Base-by-base conservation (phyloP, 2,329 filamentous ascomycete species). In the Pseudogymnoascus sp. region DNA sequence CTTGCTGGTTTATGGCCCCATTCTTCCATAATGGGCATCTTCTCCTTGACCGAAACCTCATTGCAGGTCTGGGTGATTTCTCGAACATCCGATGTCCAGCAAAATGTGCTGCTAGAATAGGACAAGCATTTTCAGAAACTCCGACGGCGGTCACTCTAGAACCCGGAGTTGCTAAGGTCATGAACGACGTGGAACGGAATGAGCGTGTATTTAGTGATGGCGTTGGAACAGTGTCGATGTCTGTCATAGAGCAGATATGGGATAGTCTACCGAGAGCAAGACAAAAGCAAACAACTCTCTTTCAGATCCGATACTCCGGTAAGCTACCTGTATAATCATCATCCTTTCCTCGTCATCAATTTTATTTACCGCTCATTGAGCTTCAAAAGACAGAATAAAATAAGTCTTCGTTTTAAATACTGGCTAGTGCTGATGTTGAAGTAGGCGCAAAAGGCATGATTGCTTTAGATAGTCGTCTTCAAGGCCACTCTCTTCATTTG, bases 401-500 rank as follows among this genome's bases (percentile, higher is more conserved):
- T 50, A 28, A 47, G 23, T 15, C 13, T 36, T 36, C 13, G 33
- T 15, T 15, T 15, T 15, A 19, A 33, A 62, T 21, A 50, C 15
- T 67, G 17, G n/a, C 4, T 36, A 28, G 21, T 42, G 63, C 64
- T 68, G 10, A 65, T 26, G 26, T 63, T 3, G 1, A 23, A 47
- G 31, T 28, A 79, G 81, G 89, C 0, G 86, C 85, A 3, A 96
- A 96, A 74, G 91, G 90, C 0, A 90, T 93, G 84, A 79, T 95
- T 0, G 83, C 88, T 0, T 75, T 93, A 0, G 89, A 96, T 68
- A 76, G 79, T 9, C 76, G 79, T 1, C 77, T 93, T 0, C 1
- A 69, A 0, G 89, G 87, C 0, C 80, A 82, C 31, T 71, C 78
- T 1, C 78, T 96, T 40, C 77, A 78, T 28, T 76, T 96, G 19